Base-by-base conservation (phyloP, 257 asterid species). In the Solanum chmielewskii region DNA sequence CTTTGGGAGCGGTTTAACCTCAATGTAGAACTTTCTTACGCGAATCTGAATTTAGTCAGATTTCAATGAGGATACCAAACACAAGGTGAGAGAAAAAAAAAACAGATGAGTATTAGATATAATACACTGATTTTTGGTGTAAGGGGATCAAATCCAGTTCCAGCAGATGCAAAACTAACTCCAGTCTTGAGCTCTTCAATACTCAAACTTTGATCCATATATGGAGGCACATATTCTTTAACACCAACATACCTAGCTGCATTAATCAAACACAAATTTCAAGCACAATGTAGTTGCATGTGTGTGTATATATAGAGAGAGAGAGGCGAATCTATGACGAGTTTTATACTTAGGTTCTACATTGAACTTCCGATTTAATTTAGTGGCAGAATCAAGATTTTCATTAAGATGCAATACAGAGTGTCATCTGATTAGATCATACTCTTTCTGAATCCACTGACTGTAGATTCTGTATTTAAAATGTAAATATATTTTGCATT, bases 101-200 rank as follows among this genome's bases (percentile, higher is more conserved):
- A 15, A 49, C 21, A 52, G 23, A 16, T 52, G 21, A 47, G 70
- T 25, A 75, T 85, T 18, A 70, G 86, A 87, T 84, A 88, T 62
- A 66, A 85, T 70, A 96, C 99, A 83, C 90, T 84, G 49, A 95
- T 85, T 76, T 74, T 35, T 14, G 99, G 89, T 11, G 99, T 96
- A 35, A 94, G 95, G 29, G 98, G 97, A 93, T 94, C 98, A 86
- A 87, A 95, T 78, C 99, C 98, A n/a, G 96, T 91, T 78, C 96
- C 98, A 11, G 98, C 97, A 25, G 98, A 96, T 23, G 98, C 99
- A 84, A 96, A 96, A 88, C 98, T 94, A 91, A 95, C 98, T 64
- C 99, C 99, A 78, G 77, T 93, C 64, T 86, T 85, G 39, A 93
- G 93, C 21, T 95, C 98, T 18, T 93, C 88, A 52, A 39, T 85